Conservation (phyloP, 1,284 basidiomycete genomes). For the Quambalaria eucalypti region DNA sequence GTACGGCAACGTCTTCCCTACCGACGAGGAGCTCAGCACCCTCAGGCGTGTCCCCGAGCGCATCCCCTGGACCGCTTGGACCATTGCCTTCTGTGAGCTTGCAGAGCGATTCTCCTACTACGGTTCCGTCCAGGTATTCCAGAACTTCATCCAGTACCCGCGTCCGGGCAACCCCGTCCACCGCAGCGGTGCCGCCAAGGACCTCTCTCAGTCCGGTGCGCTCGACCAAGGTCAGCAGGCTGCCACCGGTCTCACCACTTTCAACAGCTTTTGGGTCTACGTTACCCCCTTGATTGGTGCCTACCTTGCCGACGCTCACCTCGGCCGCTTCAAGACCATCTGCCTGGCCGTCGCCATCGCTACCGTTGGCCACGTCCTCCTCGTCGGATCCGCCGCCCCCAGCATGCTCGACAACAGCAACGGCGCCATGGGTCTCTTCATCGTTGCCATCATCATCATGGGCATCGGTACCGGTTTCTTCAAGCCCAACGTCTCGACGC, state of each 20-base stretch:
- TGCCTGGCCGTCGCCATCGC: conserved; percentile 47
- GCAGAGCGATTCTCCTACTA: conserved; percentile 47
- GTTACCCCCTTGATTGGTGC: conserved; percentile 41
- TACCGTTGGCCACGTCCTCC: conserved; percentile 58
- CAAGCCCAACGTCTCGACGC: conserved; percentile 53
- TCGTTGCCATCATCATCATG: conserved; percentile 43
- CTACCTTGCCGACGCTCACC: conserved; percentile 48
- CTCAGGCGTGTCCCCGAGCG: conserved; percentile 37
- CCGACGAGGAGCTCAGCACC: conserved; percentile 33
- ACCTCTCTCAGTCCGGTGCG: conserved; percentile 28
- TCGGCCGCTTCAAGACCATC: conserved; percentile 52
- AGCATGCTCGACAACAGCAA: conserved; percentile 55
- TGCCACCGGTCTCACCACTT: conserved; percentile 41
- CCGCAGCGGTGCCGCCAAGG: conserved; percentile 14
- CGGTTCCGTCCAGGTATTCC: conserved; percentile 37
- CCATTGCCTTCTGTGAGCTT: conserved; percentile 43
- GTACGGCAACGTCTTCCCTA: conserved; percentile 19
- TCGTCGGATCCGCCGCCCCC: conserved; percentile 64
- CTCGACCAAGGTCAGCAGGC: conserved; percentile 39
- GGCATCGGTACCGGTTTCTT: conserved; percentile 63
- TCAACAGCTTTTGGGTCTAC: conserved; percentile 43
- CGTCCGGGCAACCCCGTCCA: conserved; percentile 25
- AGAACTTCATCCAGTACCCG: conserved; percentile 39
- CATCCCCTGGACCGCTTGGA: conserved; percentile 34
- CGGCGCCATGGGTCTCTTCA: conserved; percentile 58